Percentiles rank a stretch among this genome's conserved stretches.
Evolutionary conservation across 176 grass and related monocot species (phyloP).

Genomic region (Zizania latifolia): DNA sequence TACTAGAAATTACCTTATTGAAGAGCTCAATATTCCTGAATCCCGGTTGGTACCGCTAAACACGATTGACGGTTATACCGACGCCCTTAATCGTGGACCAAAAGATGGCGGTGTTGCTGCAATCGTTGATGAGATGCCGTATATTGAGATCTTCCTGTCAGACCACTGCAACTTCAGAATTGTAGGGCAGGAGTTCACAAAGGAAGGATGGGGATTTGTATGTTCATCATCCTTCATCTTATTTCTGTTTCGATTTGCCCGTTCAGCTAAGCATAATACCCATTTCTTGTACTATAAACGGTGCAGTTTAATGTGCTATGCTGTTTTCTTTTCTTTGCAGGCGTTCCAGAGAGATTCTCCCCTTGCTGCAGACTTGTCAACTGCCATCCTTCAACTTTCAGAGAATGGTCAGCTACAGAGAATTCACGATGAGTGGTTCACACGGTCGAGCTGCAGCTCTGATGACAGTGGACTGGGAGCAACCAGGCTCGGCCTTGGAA

Average conservation of each 20-base stretch:
- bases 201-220: slow-evolving; percentile 97
- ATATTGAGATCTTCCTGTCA: slow-evolving; percentile 68
- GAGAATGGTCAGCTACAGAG: slow-evolving; percentile 79
- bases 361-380: slow-evolving; percentile 72
- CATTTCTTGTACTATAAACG: neutral
- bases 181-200: slow-evolving; percentile 74
- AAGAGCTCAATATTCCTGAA: slow-evolving; percentile 55
- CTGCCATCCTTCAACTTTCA: slow-evolving; percentile 79
- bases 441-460: slow-evolving; percentile 28
- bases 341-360: slow-evolving; percentile 91
- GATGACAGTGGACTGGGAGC: slow-evolving; percentile 42
- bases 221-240: slow-evolving; percentile 27
- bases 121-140: slow-evolving; percentile 76
- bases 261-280: neutral
- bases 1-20: slow-evolving; percentile 62
- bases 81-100: slow-evolving; percentile 68
- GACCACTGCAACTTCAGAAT: slow-evolving; percentile 63
- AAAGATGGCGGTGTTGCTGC: slow-evolving; percentile 67
- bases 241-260: neutral
- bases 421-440: slow-evolving; percentile 74
- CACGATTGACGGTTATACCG: slow-evolving; percentile 55
- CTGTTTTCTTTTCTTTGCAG: slow-evolving; percentile 36
- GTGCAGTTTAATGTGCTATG: neutral
- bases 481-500: slow-evolving; percentile 50
- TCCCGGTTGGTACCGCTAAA: slow-evolving; percentile 60